These are phyloP conservation scores for Yamadazyma sp. DNA, from an alignment of 1,139 yeast genomes.

Conservation along the genomic window DNA sequence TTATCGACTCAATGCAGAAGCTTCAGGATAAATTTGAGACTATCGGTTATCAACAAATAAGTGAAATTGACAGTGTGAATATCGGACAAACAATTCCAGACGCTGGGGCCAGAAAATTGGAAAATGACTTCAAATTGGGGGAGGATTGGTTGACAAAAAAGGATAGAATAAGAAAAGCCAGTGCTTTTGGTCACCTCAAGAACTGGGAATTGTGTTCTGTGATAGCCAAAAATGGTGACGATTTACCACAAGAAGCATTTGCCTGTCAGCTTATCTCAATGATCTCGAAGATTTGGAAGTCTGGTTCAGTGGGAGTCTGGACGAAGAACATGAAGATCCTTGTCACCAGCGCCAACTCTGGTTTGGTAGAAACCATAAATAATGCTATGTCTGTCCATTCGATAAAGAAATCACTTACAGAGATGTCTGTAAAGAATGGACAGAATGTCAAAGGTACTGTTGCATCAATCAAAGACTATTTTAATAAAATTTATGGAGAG, in stretches of 20 bases:
- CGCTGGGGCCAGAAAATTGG: conserved; percentile 90
- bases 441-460: conserved; percentile 68
- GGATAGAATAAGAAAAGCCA: conserved; percentile 71
- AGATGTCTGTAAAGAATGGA: conserved; percentile 63
- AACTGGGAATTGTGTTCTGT: conserved; percentile 96
- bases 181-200: conserved; percentile 79
- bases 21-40: conserved; percentile 66
- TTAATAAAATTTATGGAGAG: conserved; percentile 69
- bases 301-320: conserved; percentile 71
- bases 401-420: conserved; percentile 86
- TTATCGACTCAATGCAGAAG: conserved; percentile 84
- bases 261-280: conserved; percentile 92
- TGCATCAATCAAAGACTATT: conserved; percentile 76
- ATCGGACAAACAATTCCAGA: conserved; percentile 17
- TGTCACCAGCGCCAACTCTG: conserved; percentile 86
- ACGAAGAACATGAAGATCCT: conserved; percentile 89
- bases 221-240: conserved; percentile 94
- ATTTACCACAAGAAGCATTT: conserved; percentile 93
- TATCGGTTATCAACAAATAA: conserved; percentile 48
- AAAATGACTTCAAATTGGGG: conserved; percentile 87
- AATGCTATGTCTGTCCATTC: conserved; percentile 93
- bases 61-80: conserved; percentile 36
- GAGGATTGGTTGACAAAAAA: conserved; percentile 91
- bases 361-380: conserved; percentile 91
- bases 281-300: conserved; percentile 81